Evolutionary conservation across 2,329 filamentous ascomycete species (phyloP), one percentile per base, ranked within the genome.

Genomic region (Aureobasidium sp.): DNA sequence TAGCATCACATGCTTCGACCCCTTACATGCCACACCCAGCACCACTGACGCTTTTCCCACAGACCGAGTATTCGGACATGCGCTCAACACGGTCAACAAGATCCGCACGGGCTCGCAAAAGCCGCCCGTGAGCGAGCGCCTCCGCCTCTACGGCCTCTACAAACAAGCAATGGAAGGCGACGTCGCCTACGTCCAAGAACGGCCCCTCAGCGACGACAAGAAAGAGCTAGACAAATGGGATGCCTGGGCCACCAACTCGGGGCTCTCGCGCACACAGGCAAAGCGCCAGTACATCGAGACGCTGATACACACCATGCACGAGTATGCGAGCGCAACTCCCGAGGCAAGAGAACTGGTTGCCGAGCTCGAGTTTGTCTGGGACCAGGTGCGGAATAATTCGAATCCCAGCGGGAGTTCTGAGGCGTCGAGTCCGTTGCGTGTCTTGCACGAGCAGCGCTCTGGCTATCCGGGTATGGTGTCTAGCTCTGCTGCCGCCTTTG

Each of bases 131-230:
- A 80, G 83, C 64, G 92, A 95, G 71, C 88, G 94, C 63, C 82
- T 99, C 68, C 89, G 89, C 63, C 88, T 99, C 65, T 99, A 99
- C 87, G 94, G 94, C 66, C 83, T 99, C 67, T 99, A 99, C 80
- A 99, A 99, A 74, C 94, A 99, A 77, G 91, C 91, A 65, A 97
- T 97, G 94, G 92, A 99, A 79, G 94, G 94, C 53, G 91, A 99
- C 75, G 92, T 97, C 37, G 89, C 94, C 68, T 90, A 90, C 53
- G 91, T 97, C 55, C 95, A 97, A 88, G 87, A 93, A 70, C 84
- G 91, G 49, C 93, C 94, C 1, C n/a, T n/a, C 17, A 31, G 25
- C 41, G 31, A 45, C 5, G 53, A 41, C 48, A 53, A 58, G 31
- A 71, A 70, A 63, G 66, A 86, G 67, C 69, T 70, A 48, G 72